Evolutionary conservation across 2,329 filamentous ascomycete species (phyloP), one percentile per base, ranked within the genome.

Genomic region (Elsinoe arachidis): DNA sequence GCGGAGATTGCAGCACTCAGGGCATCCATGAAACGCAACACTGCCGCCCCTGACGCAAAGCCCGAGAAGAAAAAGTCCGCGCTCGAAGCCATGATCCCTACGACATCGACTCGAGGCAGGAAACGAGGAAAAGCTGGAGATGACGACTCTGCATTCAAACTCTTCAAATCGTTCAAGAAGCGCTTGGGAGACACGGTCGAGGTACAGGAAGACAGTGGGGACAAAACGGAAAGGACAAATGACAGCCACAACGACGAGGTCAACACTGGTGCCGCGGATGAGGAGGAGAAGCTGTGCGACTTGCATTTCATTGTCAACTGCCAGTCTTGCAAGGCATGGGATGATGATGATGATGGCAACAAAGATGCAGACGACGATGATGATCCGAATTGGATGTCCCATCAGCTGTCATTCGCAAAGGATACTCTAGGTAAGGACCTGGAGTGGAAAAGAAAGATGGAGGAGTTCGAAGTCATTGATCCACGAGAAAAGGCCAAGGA

Each of bases 271-370:
- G 70, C 68, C 60, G 78, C 79, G 15, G 85, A 85, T 2, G 83
- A 87, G 38, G 89, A 95, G 68, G 85, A 83, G 2, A 80, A 80
- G 52, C 78, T 95, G 3, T 99, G 93, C 68, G 93, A 97, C 69
- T 74, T 99, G 35, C 93, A 99, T 70, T 99, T 97, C 71, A 95
- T 99, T 61, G 88, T 87, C 51, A 88, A 95, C 65, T 99, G 93
- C 70, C 90, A 96, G 68, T 96, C 90, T 44, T 97, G 93, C 70
- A 84, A 82, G 59, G 82, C 86, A 0, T 96, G 91, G 90, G 87
- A 95, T 17, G 84, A 87, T 61, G 85, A 87, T 61, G 85, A 82
- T 23, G 76, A 77, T 11, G 76, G 76, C 2, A 81, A 85, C 2
- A 80, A 78, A 63, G 80, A 82, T 59, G 83, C 83, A 51, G 69